Evolutionary conservation across 192 early-diverging fungal genomes (phyloP).

Genomic region (Podila epicladia): DNA sequence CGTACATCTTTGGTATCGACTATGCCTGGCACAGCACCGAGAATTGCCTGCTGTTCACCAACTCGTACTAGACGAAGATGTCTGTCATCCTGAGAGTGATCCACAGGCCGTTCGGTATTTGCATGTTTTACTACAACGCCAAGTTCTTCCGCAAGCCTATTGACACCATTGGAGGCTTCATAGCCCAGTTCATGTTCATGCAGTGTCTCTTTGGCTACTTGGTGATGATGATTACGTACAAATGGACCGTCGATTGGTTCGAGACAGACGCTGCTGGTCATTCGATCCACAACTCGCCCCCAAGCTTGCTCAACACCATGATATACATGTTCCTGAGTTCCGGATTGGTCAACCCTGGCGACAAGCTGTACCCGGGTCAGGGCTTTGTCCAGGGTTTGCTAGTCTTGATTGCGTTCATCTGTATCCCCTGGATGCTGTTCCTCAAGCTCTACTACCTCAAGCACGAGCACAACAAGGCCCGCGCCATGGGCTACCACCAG

Average conservation of each 20-base stretch:
- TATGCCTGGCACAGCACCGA: constrained; percentile 90
- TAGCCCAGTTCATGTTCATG: constrained; percentile 96
- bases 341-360: constrained; percentile 73
- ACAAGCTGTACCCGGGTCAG: constrained; percentile 89
- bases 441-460: constrained; percentile 90
- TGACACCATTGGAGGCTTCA: constrained; percentile 85
- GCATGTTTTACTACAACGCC: constrained; percentile 90
- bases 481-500: constrained; percentile 78
- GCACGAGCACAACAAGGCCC: constrained; percentile 81
- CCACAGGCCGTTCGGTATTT: constrained; percentile 97
- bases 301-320: constrained; percentile 96
- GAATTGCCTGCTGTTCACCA: constrained; percentile 94
- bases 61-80: constrained; percentile 99
- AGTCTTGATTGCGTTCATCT: constrained; percentile 84
- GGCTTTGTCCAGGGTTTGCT: constrained; percentile 82
- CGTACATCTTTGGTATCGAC: constrained; percentile 44
- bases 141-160: constrained; percentile 85
- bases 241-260: constrained; percentile 95
- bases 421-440: constrained; percentile 98
- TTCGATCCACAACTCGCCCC: constrained; percentile 77
- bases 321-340: constrained; percentile 99
- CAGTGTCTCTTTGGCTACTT: constrained; percentile 97
- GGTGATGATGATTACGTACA: constrained; percentile 89
- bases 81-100: constrained; percentile 95
- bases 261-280: constrained; percentile 73